Evolutionary conservation across 1,284 basidiomycete species (phyloP).

Genomic region (Lentinula novae-zelandiae): DNA sequence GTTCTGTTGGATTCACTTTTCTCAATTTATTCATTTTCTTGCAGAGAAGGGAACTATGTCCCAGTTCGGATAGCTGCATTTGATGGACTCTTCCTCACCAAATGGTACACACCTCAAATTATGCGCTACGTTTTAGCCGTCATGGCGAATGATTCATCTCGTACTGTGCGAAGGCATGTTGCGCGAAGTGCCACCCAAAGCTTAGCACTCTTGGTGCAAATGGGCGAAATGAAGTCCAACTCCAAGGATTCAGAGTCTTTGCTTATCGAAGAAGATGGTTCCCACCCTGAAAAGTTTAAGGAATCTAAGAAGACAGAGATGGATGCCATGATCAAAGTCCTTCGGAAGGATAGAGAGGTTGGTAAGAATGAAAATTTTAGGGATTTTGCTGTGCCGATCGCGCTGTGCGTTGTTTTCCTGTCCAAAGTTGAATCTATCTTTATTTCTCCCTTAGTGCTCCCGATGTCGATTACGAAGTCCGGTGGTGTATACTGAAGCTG

Average conservation of each 20-base stretch:
- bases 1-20: slow-evolving; percentile 12
- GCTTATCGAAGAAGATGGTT: slow-evolving; percentile 84
- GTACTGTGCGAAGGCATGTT: slow-evolving; percentile 81
- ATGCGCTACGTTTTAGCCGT: slow-evolving; percentile 91
- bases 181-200: slow-evolving; percentile 85
- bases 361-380: slow-evolving; percentile 81
- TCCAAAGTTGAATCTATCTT: slow-evolving; percentile 1
- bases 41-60: slow-evolving; percentile 88
- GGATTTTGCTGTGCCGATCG: slow-evolving; percentile 77
- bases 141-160: slow-evolving; percentile 83
- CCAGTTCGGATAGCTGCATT: slow-evolving; percentile 92
- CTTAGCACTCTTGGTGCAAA: slow-evolving; percentile 81
- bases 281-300: slow-evolving; percentile 62
- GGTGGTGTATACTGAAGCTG: slow-evolving; percentile 89
- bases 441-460: slow-evolving; percentile 46
- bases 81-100: slow-evolving; percentile 89
- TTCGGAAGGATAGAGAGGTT: slow-evolving; percentile 81
- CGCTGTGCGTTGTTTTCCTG: slow-evolving; percentile 53
- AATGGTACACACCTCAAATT: slow-evolving; percentile 81
- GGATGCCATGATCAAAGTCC: slow-evolving; percentile 75
- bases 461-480: slow-evolving; percentile 81
- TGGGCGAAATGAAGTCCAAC: slow-evolving; percentile 83
- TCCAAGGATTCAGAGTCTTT: slow-evolving; percentile 73
- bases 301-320: slow-evolving; percentile 79
- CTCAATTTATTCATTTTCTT: slow-evolving; percentile 2